Evolutionary conservation across 2,329 filamentous ascomycete species (phyloP).

Genomic region (Periglandula ipomoeae): DNA sequence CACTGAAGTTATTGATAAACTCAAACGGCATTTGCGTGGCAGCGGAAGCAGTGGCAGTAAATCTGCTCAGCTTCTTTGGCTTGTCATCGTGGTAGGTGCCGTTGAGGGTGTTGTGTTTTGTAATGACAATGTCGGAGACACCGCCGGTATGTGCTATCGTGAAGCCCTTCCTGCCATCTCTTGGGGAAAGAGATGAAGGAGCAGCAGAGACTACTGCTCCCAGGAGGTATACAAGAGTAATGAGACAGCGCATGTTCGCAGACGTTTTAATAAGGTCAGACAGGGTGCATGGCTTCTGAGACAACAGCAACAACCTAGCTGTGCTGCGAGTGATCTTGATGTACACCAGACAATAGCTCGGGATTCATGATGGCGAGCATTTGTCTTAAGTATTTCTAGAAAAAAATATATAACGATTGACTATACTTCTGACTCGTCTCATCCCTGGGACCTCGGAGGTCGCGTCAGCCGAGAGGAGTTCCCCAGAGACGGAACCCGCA

Average conservation of each 20-base stretch:
- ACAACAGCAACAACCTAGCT: background rate
- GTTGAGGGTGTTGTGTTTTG: slow-evolving; percentile 30
- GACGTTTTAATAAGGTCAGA: background rate
- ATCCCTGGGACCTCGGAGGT: no score
- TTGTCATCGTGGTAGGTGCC: slow-evolving; percentile 20
- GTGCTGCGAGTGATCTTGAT: background rate
- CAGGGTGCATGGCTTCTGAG: background rate
- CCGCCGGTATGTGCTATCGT: slow-evolving; percentile 23
- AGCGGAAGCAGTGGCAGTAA: slow-evolving; percentile 3
- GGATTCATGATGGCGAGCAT: background rate
- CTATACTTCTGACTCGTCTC: no score
- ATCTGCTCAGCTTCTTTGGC: slow-evolving; percentile 1
- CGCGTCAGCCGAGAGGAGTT: no score
- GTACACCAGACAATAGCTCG: background rate
- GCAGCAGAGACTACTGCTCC: slow-evolving; percentile 12
- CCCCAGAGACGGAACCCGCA: background rate
- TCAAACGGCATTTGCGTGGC: slow-evolving; percentile 17
- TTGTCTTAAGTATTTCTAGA: background rate
- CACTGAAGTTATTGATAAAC: slow-evolving; percentile 34
- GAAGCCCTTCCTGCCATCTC: slow-evolving; percentile 13
- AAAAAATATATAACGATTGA: background rate
- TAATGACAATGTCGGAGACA: slow-evolving; percentile 24
- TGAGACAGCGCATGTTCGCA: background rate
- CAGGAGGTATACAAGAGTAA: slow-evolving; percentile 13
- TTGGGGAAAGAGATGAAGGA: slow-evolving; percentile 5